phyloP scores from a whole-genome alignment of 441 rosid species.

The Populus hybrid region DNA sequence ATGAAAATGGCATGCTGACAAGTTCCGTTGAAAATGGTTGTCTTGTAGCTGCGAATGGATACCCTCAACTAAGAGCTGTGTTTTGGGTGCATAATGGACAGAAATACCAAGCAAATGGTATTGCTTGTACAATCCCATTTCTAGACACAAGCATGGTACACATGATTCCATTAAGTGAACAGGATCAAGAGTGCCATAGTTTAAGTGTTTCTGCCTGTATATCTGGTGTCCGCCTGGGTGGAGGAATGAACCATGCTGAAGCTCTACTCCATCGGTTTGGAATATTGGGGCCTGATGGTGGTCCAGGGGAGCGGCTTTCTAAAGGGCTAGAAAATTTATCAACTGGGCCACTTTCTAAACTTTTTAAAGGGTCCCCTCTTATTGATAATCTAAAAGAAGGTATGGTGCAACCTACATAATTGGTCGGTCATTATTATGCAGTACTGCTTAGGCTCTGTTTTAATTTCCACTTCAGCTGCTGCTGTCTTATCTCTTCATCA shows the following conservation, averaged over 20 bases:
- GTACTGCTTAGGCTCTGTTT: neutral
- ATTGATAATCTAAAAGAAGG: slow-evolving; percentile 54
- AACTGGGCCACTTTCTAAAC: slow-evolving; percentile 81
- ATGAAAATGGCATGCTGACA: slow-evolving; percentile 30
- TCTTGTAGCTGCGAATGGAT: slow-evolving; percentile 37
- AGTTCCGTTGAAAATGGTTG: slow-evolving; percentile 37
- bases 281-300: slow-evolving; percentile 83
- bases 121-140: slow-evolving; percentile 47
- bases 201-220: slow-evolving; percentile 70
- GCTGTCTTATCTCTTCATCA: slow-evolving; percentile 21
- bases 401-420: slow-evolving; percentile 36
- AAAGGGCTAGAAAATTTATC: slow-evolving; percentile 80
- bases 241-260: slow-evolving; percentile 59
- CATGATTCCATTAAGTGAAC: slow-evolving; percentile 83
- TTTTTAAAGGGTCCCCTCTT: slow-evolving; percentile 64
- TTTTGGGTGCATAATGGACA: slow-evolving; percentile 77
- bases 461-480: slow-evolving; percentile 38
- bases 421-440: neutral
- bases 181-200: slow-evolving; percentile 84
- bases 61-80: slow-evolving; percentile 67
- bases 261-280: slow-evolving; percentile 42
- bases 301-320: slow-evolving; percentile 85
- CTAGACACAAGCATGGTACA: slow-evolving; percentile 68
- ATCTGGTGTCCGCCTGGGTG: slow-evolving; percentile 66
- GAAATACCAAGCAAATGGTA: slow-evolving; percentile 43